phyloP scores from a whole-genome alignment of 2,329 filamentous ascomycete species.

The Penicillium sumatraense region DNA sequence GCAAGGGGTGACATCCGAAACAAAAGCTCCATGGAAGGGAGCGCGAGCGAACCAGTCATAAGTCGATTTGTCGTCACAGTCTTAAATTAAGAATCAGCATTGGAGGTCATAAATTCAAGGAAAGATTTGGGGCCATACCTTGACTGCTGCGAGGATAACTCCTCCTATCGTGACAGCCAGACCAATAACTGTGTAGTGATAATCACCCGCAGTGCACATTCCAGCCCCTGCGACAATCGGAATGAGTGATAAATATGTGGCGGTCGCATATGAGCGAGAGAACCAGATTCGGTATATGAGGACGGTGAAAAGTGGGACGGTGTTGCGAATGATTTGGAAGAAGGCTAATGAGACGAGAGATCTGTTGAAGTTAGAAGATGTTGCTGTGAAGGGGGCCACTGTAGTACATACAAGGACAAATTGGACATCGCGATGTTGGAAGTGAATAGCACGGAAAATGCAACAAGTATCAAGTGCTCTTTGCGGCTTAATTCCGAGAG shows the following conservation, averaged over 20 bases:
- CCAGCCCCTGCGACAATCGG: constrained; percentile 20
- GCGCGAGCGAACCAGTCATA: constrained; percentile 19
- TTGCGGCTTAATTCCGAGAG: constrained; percentile 11
- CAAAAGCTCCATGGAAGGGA: constrained; percentile 20
- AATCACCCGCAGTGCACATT: constrained; percentile 21
- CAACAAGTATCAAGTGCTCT: constrained; percentile 20
- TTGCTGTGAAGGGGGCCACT: not conserved
- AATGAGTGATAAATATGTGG: constrained; percentile 18
- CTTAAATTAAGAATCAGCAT: constrained; percentile 6
- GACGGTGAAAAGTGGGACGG: constrained; percentile 20
- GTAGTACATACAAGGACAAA: constrained; percentile 12
- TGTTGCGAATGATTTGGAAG: constrained; percentile 24
- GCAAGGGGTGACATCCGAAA: constrained; percentile 23
- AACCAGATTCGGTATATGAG: constrained; percentile 21
- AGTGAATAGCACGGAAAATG: constrained; percentile 20
- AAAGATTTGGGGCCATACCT: constrained; percentile 11
- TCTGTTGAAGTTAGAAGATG: not conserved
- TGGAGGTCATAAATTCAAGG: not conserved
- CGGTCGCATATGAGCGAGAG: constrained; percentile 12
- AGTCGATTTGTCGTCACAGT: constrained; percentile 22
- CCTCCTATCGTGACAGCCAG: constrained; percentile 15
- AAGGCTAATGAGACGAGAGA: constrained; percentile 21
- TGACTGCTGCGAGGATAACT: constrained; percentile 19
- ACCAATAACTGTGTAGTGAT: constrained; percentile 14
- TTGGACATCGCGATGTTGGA: constrained; percentile 22